Evolutionary conservation across 192 early-diverging fungal genomes (phyloP).

Genomic region (Coemansia sp.): DNA sequence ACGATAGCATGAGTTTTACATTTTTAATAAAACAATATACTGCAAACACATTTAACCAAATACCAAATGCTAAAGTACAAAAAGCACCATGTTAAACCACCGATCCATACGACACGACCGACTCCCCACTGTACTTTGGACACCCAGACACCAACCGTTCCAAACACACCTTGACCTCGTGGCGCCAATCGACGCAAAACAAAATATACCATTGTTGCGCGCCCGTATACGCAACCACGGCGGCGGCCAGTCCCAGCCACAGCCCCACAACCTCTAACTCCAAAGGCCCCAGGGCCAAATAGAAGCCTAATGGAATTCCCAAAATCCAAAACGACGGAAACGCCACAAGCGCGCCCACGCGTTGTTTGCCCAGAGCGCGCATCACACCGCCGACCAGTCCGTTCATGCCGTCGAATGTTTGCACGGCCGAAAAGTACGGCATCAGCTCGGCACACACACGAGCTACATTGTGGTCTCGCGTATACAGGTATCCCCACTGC

Average conservation of each 20-base stretch:
- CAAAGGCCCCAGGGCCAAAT: slow-evolving; percentile 53
- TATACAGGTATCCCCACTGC: slow-evolving; percentile 66
- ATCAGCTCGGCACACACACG: slow-evolving; percentile 37
- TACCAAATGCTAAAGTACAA: neutral
- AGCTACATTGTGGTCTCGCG: slow-evolving; percentile 25
- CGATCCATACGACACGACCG: slow-evolving; percentile 10
- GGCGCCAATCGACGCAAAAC: slow-evolving; percentile 45
- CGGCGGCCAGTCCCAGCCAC: slow-evolving; percentile 61
- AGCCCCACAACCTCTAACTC: slow-evolving; percentile 57
- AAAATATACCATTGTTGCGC: slow-evolving; percentile 39
- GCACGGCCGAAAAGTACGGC: slow-evolving; percentile 39
- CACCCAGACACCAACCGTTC: slow-evolving; percentile 20
- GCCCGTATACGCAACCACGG: slow-evolving; percentile 36
- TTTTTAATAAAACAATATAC: neutral
- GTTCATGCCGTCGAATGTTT: slow-evolving; percentile 59
- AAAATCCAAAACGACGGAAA: slow-evolving; percentile 58
- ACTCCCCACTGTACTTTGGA: slow-evolving; percentile 3
- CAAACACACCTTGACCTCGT: slow-evolving; percentile 47
- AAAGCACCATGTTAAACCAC: neutral
- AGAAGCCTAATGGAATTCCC: slow-evolving; percentile 56
- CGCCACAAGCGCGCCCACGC: slow-evolving; percentile 52
- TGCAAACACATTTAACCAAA: neutral
- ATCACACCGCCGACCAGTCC: slow-evolving; percentile 59
- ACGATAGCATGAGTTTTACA: neutral
- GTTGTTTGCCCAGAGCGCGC: slow-evolving; percentile 58